phyloP scores from a whole-genome alignment of 768 basidiomycete species.

The Leucogyrophana mollusca region DNA sequence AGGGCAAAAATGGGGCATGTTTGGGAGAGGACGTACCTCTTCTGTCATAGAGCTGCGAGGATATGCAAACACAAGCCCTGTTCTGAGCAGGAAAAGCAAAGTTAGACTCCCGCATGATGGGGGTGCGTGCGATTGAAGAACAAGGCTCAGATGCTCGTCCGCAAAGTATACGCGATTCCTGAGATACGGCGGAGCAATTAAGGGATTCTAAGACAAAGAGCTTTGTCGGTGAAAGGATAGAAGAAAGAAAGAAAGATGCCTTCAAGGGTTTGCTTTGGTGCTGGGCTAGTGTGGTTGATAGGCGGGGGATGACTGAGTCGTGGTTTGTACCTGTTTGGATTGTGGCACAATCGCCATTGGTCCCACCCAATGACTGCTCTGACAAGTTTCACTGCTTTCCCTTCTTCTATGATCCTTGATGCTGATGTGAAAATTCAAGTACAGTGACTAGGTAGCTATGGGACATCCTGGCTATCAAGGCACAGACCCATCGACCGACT shows the following conservation, averaged over 20 bases:
- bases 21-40: slow-evolving; percentile 62
- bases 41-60: slow-evolving; percentile 91
- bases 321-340: slow-evolving; percentile 27
- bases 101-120: slow-evolving; percentile 88
- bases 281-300: slow-evolving; percentile 29
- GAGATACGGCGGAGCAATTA: slow-evolving; percentile 11
- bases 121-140: slow-evolving; percentile 14
- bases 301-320: slow-evolving; percentile 28
- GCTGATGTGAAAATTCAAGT: no score
- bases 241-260: slow-evolving; percentile 14
- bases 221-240: slow-evolving; percentile 6
- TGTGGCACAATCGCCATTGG: slow-evolving; percentile 19
- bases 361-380: neutral
- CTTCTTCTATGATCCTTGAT: no score
- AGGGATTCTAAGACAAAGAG: slow-evolving; percentile 1
- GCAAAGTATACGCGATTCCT: neutral
- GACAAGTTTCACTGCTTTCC: no score
- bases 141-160: slow-evolving; percentile 7
- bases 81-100: slow-evolving; percentile 94
- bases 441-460: no score
- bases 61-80: slow-evolving; percentile 92
- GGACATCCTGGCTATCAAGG: no score
- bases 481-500: no score
- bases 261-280: slow-evolving; percentile 9
- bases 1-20: slow-evolving; percentile 2